These are phyloP conservation scores for Colletotrichum endophyticum DNA, from an alignment of 2,329 filamentous ascomycete genomes.

Conservation along the genomic window DNA sequence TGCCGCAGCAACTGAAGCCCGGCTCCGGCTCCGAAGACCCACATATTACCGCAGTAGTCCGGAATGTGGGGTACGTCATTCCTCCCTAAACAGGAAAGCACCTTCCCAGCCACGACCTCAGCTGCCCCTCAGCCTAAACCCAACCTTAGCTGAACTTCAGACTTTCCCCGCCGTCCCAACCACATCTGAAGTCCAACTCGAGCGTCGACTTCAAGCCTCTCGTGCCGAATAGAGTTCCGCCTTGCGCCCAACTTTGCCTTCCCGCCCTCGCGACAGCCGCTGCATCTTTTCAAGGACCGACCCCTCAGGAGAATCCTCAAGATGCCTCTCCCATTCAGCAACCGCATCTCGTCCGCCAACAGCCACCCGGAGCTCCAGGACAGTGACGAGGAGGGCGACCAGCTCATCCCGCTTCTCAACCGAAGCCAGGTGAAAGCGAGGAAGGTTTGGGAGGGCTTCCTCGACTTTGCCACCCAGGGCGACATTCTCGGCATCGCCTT, in stretches of 20 bases:
- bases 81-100: conserved; percentile 12
- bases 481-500: conserved; percentile 80
- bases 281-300: not conserved
- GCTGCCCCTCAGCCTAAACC: not conserved
- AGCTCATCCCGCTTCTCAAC: conserved; percentile 42
- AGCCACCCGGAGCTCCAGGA: conserved; percentile 32
- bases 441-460: conserved; percentile 65
- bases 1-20: not conserved
- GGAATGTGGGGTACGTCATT: conserved; percentile 16
- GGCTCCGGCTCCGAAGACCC: not conserved
- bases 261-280: not conserved
- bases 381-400: conserved; percentile 38
- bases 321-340: conserved; percentile 8
- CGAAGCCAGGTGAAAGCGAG: conserved; percentile 52
- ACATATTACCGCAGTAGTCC: not conserved
- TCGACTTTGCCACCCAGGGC: conserved; percentile 75
- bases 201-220: not conserved
- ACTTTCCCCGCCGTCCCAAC: not conserved
- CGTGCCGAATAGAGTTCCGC: not conserved
- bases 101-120: not conserved
- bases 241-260: not conserved
- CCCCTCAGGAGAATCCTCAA: not conserved
- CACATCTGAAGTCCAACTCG: not conserved
- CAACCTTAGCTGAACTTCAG: not conserved
- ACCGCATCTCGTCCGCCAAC: conserved; percentile 6